Evolutionary conservation across 768 basidiomycete genomes (phyloP), one percentile per base, ranked within the genome.

Genomic region (Mycena vitilis): DNA sequence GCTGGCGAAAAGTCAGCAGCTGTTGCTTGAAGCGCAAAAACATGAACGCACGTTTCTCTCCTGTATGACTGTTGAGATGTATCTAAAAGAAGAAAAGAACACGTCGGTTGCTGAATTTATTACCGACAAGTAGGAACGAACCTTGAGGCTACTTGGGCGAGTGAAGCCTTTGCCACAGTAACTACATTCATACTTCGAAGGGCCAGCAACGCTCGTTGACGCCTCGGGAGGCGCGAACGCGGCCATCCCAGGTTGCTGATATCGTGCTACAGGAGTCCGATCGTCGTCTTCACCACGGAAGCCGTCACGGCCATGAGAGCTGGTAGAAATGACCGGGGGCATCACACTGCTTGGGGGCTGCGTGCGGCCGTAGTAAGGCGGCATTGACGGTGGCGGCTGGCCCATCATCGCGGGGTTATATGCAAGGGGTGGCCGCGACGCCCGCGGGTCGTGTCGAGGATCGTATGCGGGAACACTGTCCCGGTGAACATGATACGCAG

Each of bases 131-230:
- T 20, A 58, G 54, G 66, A 57, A 77, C 71, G 61, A 69, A 91
- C 93, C 87, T 88, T 93, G 74, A 95, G 85, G 79, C 93, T 95
- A 70, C 92, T 94, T 0, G 93, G 93, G 30, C 93, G 86, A 74
- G 87, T 94, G 79, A 95, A 95, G 22, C 89, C 88, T 76, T 94
- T 95, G 36, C 90, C 89, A 76, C 93, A 95, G 78, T 91, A 93
- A 38, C 77, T 80, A 74, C 93, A 95, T 72, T 93, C 91, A 74
- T 94, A 94, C 78, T 90, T 91, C 62, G 84, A 73, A 20, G 78
- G 66, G 65, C 63, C 30, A 71, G 59, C 23, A 10, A 56, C 38
- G 22, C 54, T 65, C n/a, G 68, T 53, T 45, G 71, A 73, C 53
- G 60, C 63, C 53, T 66, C 69, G 12, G 73, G 71, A 22, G 54